These are phyloP conservation scores for Brassica cretica DNA, from an alignment of 345 rosid species.

Conservation along the genomic window DNA sequence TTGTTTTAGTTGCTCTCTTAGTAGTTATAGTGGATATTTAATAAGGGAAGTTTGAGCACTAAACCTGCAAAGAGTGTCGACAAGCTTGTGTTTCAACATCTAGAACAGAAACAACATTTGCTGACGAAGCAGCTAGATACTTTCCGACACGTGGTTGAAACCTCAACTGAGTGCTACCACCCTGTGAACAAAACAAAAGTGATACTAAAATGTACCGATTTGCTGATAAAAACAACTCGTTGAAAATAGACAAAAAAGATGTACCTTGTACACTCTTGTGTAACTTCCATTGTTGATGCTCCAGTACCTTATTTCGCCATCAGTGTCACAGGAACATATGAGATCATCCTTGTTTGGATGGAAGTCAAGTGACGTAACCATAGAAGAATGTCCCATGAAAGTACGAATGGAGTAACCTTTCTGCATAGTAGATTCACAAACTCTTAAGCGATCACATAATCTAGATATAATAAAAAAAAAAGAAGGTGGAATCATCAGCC, in stretches of 20 bases:
- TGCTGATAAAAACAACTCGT: neutral
- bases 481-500: constrained; percentile 7
- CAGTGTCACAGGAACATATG: constrained; percentile 88
- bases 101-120: constrained; percentile 76
- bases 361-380: constrained; percentile 85
- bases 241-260: neutral
- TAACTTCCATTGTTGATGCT: constrained; percentile 81
- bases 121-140: constrained; percentile 89
- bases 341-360: constrained; percentile 90
- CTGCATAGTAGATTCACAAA: constrained; percentile 48
- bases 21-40: neutral
- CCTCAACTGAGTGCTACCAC: constrained; percentile 79
- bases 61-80: constrained; percentile 75
- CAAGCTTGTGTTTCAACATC: constrained; percentile 84
- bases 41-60: constrained; percentile 1
- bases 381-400: constrained; percentile 72
- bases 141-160: constrained; percentile 90
- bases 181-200: constrained; percentile 44
- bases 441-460: neutral
- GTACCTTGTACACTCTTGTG: constrained; percentile 78
- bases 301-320: constrained; percentile 95
- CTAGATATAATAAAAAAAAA: neutral
- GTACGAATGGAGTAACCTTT: constrained; percentile 79
- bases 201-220: neutral
- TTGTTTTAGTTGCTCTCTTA: no score